Base-by-base conservation (phyloP, 306 rosid species). In the Cyclanthera cordifolia region DNA sequence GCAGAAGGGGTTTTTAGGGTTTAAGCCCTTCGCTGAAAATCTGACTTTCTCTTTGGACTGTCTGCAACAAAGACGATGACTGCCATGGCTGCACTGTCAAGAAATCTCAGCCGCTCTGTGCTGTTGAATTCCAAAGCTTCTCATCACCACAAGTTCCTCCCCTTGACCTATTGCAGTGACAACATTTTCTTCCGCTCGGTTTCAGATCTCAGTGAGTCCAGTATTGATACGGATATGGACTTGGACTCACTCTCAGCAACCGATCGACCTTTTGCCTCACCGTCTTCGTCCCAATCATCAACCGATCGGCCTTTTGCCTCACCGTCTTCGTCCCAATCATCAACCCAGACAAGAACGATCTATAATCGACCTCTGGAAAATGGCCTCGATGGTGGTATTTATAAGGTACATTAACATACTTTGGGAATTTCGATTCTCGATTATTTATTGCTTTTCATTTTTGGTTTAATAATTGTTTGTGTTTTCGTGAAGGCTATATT, bases 311-410 rank as follows among this genome's bases (percentile, higher is more conserved):
- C n/a, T n/a, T n/a, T n/a, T n/a, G n/a, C n/a, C n/a, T n/a, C 76
- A 13, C 70, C 71, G 19, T 58, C 88, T 2, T 55, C 82, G 14
- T 27, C 81, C 13, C 37, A 41, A 6, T 27, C 48, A 14, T 6
- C 79, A 14, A 21, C 3, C 56, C 23, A 3, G 7, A 30, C 28
- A 27, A 77, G 54, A 41, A 0, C 41, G 0, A 0, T 72, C 68
- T 49, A 1, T 50, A 82, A 87, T 52, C 84, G 76, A 2, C 84
- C 79, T 8, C 95, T 93, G 14, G 94, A 90, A 80, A 69, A 85
- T 16, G 99, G 99, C 75, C 69, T 90, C 4, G 99, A 90, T 67
- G 55, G 3, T 5, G 99, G 99, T 72, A 45, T 93, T 73, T 93
- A 83, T 67, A 87, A 79, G 84, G 98, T 91, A 60, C 75, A 28